Evolutionary conservation across 1,284 basidiomycete species (phyloP), one percentile per base, ranked within the genome.

Genomic region (Phylloporus sp.): DNA sequence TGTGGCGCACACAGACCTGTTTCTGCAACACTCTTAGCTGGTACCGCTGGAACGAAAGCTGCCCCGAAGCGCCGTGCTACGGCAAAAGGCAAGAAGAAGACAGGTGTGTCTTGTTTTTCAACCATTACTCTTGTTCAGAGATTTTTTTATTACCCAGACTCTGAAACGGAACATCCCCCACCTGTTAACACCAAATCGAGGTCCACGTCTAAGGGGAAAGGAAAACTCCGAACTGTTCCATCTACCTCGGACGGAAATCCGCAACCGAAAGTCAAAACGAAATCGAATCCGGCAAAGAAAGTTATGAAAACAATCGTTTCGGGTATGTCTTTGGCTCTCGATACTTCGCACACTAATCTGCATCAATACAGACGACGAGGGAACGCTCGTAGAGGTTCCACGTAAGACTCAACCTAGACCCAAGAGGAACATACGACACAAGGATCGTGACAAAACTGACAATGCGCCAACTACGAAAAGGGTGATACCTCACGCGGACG

Each of bases 361-460:
- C 22, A 24, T 28, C 20, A 60, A 58, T 61, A 29, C 28, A 77
- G 73, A 76, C 49, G 73, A 76, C 42, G 72, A 76, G n/a, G n/a
- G n/a, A 53, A 74, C 65, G 4, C 69, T 77, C 3, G 72, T 73
- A 10, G 72, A 68, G 10, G 65, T 60, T n/a, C 72, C 63, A 1
- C 67, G 20, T 11, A 65, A 61, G 55, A 34, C 54, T 3, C 64
- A 64, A 52, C 18, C 54, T 13, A 63, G 56, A 22, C 8, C 57
- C 5, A 67, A 56, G 61, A 44, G 32, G 32, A 56, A 31, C 6
- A 29, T n/a, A 26, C 60, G 24, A 37, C 15, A 28, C 12, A 47
- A 55, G 4, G 32, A 55, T 28, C 58, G 51, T 29, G 37, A 4
- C 6, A 60, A 62, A 34, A 60, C 39, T n/a, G 61, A 63, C 40